Base-by-base conservation (phyloP, 2,329 filamentous ascomycete genomes). In the Alternaria sp. region DNA sequence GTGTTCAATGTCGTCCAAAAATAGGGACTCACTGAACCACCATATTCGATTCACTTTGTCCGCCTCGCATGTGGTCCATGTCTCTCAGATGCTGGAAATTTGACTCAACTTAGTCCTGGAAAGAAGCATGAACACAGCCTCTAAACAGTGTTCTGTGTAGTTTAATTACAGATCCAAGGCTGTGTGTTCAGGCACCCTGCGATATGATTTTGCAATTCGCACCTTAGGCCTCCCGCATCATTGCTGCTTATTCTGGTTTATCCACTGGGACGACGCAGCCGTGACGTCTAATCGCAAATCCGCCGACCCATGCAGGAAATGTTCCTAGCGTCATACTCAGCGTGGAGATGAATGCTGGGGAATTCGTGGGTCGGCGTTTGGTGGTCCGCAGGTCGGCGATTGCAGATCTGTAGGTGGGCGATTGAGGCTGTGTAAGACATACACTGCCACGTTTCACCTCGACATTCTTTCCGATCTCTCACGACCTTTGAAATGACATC, bases 21-120 rank as follows among this genome's bases (percentile, higher is more conserved):
- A 34, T 42, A 30, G 48, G 22, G 48, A 62, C 48, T 62, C 18
- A 41, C 62, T 57, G 16, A 64, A 52, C 32, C 6, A 24, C 20
- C 5, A 12, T 49, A 18, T 9, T 12, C 11, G 34, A 24, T 49
- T 20, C 20, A 36, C 30, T 24, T 22, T 48, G 7, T 7, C 30
- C 20, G 46, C 22, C 46, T 24, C 34, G 20, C 14, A n/a, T 36
- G 20, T 49, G 16, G 46, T 36, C 30, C 14, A 49, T 41, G 18
- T 49, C 46, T 34, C 32, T 34, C 30, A 8, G 9, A 49, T 38
- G 32, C 32, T 38, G 32, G 20, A 24, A 8, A 49, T 22, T 49
- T 36, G 20, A 22, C 22, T n/a, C 20, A 36, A 49, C 30, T 49
- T 20, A 22, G 32, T 49, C 28, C 32, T 49, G 46, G 18, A 18